phyloP scores from a whole-genome alignment of 345 rosid genomes.

The Hypericum androsaemum region DNA sequence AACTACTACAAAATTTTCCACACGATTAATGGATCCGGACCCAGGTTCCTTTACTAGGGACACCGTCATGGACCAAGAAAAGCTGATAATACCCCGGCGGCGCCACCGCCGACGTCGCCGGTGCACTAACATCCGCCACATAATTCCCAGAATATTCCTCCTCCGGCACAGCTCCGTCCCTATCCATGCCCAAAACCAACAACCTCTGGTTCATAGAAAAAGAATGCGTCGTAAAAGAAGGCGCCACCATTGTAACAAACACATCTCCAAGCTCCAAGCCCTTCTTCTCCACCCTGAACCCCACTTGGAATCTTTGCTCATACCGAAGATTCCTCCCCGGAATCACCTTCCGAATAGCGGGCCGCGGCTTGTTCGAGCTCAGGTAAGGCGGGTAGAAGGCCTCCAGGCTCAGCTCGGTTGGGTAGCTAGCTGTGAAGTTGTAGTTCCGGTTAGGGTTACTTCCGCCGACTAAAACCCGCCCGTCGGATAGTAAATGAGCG shows the following conservation, averaged over 20 bases:
- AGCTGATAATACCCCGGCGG: neutral
- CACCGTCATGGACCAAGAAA: neutral
- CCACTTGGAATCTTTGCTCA: neutral
- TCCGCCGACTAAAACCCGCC: neutral
- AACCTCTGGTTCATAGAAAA: neutral
- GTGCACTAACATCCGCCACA: neutral
- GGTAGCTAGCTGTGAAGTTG: neutral
- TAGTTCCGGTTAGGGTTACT: neutral
- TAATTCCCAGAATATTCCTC: neutral
- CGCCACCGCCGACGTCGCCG: neutral
- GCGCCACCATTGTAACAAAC: neutral
- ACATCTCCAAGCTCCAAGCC: neutral
- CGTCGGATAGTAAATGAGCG: neutral
- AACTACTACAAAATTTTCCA: no score
- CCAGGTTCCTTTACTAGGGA: neutral
- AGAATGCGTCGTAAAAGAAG: neutral
- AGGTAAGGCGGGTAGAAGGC: constrained; percentile 1
- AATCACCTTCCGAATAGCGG: neutral
- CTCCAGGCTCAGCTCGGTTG: neutral
- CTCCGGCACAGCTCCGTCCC: neutral
- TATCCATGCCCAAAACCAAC: neutral
- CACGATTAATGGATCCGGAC: neutral
- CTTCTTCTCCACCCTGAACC: neutral
- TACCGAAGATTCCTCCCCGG: neutral
- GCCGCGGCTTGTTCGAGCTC: neutral